phyloP scores from a whole-genome alignment of 2,329 filamentous ascomycete species.

The Aureobasidium sp. region DNA sequence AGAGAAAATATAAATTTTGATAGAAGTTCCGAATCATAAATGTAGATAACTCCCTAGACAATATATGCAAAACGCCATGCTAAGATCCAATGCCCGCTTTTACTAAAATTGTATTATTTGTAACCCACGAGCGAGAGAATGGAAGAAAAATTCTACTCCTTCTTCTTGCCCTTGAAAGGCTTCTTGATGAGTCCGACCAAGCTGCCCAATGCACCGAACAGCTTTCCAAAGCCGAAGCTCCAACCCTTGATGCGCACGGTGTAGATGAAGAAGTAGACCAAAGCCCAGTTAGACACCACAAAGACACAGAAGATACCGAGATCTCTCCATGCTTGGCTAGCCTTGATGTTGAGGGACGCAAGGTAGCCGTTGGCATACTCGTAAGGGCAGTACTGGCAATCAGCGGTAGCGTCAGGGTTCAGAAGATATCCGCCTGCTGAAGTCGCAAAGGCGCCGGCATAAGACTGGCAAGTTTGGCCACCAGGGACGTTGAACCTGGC shows the following conservation, averaged over 20 bases:
- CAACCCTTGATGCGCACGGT: conserved; percentile 61
- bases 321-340: conserved; percentile 59
- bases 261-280: conserved; percentile 67
- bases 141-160: not conserved
- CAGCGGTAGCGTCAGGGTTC: conserved; percentile 47
- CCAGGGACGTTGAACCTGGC: conserved; percentile 58
- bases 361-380: conserved; percentile 59
- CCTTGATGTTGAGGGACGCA: conserved; percentile 45
- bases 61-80: not conserved
- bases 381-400: conserved; percentile 66
- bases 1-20: too few relatives aligned
- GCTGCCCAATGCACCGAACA: conserved; percentile 45
- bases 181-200: conserved; percentile 29
- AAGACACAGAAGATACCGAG: conserved; percentile 68
- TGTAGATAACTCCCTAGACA: not conserved
- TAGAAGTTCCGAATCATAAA: not conserved
- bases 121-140: not conserved
- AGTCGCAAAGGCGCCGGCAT: conserved; percentile 53
- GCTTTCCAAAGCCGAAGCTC: conserved; percentile 57
- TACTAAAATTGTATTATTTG: not conserved
- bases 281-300: conserved; percentile 58
- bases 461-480: conserved; percentile 55
- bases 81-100: not conserved
- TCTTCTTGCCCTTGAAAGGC: conserved; percentile 19
- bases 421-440: conserved; percentile 54